Base-by-base conservation (phyloP, 148 eudicot species). In the Silene uniflora region DNA sequence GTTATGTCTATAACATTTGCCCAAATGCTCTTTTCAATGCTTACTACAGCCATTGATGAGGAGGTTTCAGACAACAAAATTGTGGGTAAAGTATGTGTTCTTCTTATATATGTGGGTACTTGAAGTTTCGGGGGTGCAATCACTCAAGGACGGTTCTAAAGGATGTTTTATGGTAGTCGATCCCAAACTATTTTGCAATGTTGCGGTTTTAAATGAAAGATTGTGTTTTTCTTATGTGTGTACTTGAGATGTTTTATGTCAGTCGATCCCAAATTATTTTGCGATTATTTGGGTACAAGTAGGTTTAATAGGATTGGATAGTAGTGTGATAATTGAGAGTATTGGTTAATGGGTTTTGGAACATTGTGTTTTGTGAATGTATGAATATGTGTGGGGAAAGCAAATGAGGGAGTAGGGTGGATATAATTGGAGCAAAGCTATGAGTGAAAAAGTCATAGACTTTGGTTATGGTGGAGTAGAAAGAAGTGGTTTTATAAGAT, bases 1-100 rank as follows among this genome's bases (percentile, higher is more conserved):
- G 97, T 90, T 59, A 82, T 78, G 32, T 86, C 89, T 23, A 90
- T 21, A 17, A 90, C 86, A 81, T 62, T 82, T 75, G 84, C 92
- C 93, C 93, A 90, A 49, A 87, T 19, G 65, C 29, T 79, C 32
- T 66, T 82, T 44, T 74, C 71, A 22, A 44, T 72, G 29, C 63
- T 29, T 47, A 79, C 22, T 3, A 84, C 44, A 49, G 77, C 88
- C 93, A 90, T 89, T 52, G 56, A 52, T 52, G 56, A 32, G 32
- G 10, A 49, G 14, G 56, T 0, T 52, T 52, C 2, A 52, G 56
- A 52, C 56, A 13, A 3, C 56, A 13, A n/a, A 52, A 52, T 52
- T 52, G 17, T 16, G 17, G 17, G 17, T 12, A 52, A 52, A 52
- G 17, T 12, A 52, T 12, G 17, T 52, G 56, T 52, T 52, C 13